These are phyloP conservation scores for Ceratobasidium papillatum DNA, from an alignment of 1,284 basidiomycete genomes.

Conservation along the genomic window DNA sequence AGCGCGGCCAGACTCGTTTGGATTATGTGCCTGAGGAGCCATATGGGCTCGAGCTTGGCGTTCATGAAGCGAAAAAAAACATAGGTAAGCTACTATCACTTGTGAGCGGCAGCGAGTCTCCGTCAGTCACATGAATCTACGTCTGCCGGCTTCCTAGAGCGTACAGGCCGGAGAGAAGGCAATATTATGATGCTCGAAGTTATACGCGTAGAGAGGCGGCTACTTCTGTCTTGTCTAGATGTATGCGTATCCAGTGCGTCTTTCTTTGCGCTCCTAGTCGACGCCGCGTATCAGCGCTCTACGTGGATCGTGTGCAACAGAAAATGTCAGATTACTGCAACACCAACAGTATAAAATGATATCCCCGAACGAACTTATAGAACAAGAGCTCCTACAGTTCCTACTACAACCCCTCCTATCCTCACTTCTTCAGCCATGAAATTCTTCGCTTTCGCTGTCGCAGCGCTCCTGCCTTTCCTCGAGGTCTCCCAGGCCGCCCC, in stretches of 20 bases:
- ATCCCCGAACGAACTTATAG: background rate
- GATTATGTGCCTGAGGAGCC: background rate
- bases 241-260: background rate
- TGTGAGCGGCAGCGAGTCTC: background rate
- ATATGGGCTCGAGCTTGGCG: background rate
- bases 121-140: background rate
- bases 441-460: slow-evolving; percentile 11
- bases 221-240: slow-evolving; percentile 12
- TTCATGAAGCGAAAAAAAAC: background rate
- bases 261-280: background rate
- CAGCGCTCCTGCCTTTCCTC: slow-evolving; percentile 6
- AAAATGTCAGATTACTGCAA: background rate
- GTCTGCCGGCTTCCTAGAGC: background rate
- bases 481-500: slow-evolving; percentile 26
- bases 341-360: slow-evolving; percentile 12
- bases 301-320: background rate
- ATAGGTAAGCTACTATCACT: background rate
- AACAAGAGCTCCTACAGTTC: background rate
- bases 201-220: slow-evolving; percentile 1
- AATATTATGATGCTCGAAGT: background rate
- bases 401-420: background rate
- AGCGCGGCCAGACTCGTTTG: background rate
- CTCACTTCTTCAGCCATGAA: slow-evolving; percentile 9
- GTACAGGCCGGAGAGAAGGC: slow-evolving; percentile 2
- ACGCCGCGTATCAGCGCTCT: slow-evolving; percentile 27